phyloP scores from a whole-genome alignment of 2,329 filamentous ascomycete genomes.

The Aspergillus quadricinctus region DNA sequence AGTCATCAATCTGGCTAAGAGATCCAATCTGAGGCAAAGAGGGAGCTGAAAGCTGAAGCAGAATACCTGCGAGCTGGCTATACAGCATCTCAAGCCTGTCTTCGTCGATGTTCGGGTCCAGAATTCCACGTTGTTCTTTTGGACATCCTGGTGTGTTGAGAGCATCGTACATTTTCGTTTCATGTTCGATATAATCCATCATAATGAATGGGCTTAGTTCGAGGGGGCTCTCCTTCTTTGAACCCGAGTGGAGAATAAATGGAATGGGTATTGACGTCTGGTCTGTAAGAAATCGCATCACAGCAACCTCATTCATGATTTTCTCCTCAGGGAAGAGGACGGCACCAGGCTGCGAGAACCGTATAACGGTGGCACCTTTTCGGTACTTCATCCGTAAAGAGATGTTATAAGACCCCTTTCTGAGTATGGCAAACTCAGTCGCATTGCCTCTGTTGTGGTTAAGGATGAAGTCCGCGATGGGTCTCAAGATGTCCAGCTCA shows the following conservation, averaged over 20 bases:
- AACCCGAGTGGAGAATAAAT: neutral
- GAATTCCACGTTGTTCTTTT: conserved; percentile 1
- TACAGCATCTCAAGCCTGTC: conserved; percentile 23
- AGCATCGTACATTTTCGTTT: neutral
- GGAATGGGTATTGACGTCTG: conserved; percentile 5
- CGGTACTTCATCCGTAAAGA: conserved; percentile 18
- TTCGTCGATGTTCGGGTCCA: conserved; percentile 8
- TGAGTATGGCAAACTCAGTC: neutral
- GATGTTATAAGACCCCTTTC: conserved; percentile 20
- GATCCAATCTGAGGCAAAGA: conserved; percentile 40
- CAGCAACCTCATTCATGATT: conserved; percentile 11
- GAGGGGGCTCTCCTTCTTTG: conserved; percentile 1
- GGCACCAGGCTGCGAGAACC: conserved; percentile 15
- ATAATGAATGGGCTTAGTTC: conserved; percentile 30
- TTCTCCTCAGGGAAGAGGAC: conserved; percentile 24
- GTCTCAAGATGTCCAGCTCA: neutral
- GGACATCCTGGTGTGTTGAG: conserved; percentile 7
- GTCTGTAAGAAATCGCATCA: conserved; percentile 7
- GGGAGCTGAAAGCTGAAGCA: conserved; percentile 36
- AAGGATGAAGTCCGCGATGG: neutral
- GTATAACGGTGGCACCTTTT: conserved; percentile 12
- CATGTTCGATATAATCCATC: conserved; percentile 24
- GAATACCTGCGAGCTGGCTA: conserved; percentile 37
- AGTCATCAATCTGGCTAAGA: conserved; percentile 23
- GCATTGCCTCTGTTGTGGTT: neutral